A percentile compares a stretch with the other conserved stretches of the same genome.
phyloP scores from a whole-genome alignment of 257 asterid genomes.

The Nicotiana sylvestris region DNA sequence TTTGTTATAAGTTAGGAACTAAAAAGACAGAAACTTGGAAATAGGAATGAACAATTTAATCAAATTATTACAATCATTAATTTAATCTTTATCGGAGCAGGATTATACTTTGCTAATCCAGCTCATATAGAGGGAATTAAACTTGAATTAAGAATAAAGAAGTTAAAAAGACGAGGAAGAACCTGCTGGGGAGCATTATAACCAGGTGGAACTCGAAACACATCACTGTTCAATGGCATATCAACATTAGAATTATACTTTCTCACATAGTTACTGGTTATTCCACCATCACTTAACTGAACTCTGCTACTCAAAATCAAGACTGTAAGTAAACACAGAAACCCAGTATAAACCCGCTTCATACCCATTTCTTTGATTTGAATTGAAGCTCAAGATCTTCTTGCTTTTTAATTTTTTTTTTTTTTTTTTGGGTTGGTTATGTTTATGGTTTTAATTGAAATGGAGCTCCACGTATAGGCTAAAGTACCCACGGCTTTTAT shows the following conservation, averaged over 20 bases:
- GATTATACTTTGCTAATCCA: not conserved
- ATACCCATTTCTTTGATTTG: not conserved
- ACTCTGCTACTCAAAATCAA: not conserved
- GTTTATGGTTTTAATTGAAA: not conserved
- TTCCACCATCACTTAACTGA: constrained; percentile 35
- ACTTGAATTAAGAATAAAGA: not conserved
- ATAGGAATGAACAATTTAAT: not conserved
- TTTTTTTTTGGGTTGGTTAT: not conserved
- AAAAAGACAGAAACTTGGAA: not conserved
- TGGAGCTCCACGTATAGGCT: not conserved
- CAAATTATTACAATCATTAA: not conserved
- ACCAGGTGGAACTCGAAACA: constrained; percentile 49
- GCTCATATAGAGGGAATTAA: not conserved
- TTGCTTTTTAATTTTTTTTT: not conserved
- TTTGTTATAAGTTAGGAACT: not conserved
- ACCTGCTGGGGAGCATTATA: constrained; percentile 69
- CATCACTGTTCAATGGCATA: constrained; percentile 67
- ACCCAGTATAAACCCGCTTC: not conserved
- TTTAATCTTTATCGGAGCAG: too few species aligned
- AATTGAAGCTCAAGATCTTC: not conserved
- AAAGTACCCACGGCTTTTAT: not conserved
- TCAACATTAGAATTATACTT: constrained; percentile 30
- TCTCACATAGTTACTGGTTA: constrained; percentile 37
- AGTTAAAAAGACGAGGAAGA: not conserved
- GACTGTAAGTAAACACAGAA: not conserved